Evolutionary conservation across 208 protist species (phyloP).

Genomic region (Acanthamoeba sp.): DNA sequence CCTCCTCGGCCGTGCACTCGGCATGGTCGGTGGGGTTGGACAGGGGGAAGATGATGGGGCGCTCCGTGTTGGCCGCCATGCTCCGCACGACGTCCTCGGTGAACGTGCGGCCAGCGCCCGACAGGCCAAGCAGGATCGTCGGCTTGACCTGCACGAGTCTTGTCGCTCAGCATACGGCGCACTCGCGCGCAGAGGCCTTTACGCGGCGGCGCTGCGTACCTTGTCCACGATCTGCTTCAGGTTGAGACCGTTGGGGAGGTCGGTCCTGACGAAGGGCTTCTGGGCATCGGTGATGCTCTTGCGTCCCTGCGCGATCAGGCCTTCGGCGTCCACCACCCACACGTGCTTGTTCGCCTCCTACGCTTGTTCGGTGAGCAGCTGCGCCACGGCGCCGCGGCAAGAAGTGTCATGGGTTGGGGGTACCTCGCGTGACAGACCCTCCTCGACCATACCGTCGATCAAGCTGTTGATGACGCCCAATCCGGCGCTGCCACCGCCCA

Average conservation of each 20-base stretch:
- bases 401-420: background rate
- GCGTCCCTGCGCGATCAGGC: constrained; percentile 88
- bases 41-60: constrained; percentile 97
- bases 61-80: constrained; percentile 90
- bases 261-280: constrained; percentile 65
- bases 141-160: constrained; percentile 97
- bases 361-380: constrained; percentile 71
- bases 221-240: constrained; percentile 86
- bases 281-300: constrained; percentile 82
- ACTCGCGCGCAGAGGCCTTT: background rate
- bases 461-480: constrained; percentile 91
- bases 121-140: constrained; percentile 93
- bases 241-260: constrained; percentile 66
- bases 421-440: constrained; percentile 92
- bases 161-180: too few species aligned
- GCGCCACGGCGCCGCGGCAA: too few species aligned
- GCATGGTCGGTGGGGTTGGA: constrained; percentile 91
- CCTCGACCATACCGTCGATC: constrained; percentile 91
- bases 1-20: constrained; percentile 95
- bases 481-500: constrained; percentile 86
- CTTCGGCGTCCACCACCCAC: constrained; percentile 85
- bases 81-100: constrained; percentile 94
- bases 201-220: too few species aligned
- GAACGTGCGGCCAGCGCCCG: constrained; percentile 92
- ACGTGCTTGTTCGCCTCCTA: constrained; percentile 92